Evolutionary conservation across 202 grass and related monocot species (phyloP).

Genomic region (Bolboschoenoplectus hybrid): DNA sequence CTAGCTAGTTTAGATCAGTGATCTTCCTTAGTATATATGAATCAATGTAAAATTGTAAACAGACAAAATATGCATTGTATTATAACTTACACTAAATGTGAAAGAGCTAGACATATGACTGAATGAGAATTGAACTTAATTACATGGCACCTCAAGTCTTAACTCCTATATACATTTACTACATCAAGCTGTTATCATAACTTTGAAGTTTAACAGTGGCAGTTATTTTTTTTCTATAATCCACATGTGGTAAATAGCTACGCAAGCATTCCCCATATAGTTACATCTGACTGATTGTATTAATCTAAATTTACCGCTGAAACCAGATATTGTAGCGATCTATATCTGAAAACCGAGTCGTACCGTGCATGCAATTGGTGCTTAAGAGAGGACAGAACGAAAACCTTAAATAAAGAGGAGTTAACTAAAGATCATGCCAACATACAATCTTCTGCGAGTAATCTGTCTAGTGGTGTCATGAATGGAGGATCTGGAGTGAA

Average conservation of each 20-base stretch:
- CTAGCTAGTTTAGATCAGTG: background rate
- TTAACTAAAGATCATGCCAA: slow-evolving; percentile 18
- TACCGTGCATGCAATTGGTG: slow-evolving; percentile 96
- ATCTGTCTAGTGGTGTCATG: background rate
- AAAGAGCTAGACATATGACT: background rate
- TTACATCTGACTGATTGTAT: background rate
- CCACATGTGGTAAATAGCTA: slow-evolving; percentile 21
- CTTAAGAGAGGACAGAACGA: slow-evolving; percentile 56
- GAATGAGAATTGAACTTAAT: background rate
- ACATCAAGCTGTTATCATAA: background rate
- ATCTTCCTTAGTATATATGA: background rate
- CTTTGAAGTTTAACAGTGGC: background rate
- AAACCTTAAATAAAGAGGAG: slow-evolving; percentile 38
- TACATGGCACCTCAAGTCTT: background rate
- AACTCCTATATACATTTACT: background rate
- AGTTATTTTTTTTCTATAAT: background rate
- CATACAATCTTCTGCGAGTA: slow-evolving; percentile 14
- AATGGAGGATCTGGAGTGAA: slow-evolving; percentile 39
- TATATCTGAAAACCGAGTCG: slow-evolving; percentile 81
- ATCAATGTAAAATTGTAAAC: background rate
- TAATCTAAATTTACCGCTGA: background rate
- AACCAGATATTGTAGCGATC: slow-evolving; percentile 85
- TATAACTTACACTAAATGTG: background rate
- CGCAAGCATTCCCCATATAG: background rate
- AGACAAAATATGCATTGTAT: background rate